These are phyloP conservation scores for Stentor roeselii DNA, from an alignment of 73 alveolate species.

Conservation along the genomic window DNA sequence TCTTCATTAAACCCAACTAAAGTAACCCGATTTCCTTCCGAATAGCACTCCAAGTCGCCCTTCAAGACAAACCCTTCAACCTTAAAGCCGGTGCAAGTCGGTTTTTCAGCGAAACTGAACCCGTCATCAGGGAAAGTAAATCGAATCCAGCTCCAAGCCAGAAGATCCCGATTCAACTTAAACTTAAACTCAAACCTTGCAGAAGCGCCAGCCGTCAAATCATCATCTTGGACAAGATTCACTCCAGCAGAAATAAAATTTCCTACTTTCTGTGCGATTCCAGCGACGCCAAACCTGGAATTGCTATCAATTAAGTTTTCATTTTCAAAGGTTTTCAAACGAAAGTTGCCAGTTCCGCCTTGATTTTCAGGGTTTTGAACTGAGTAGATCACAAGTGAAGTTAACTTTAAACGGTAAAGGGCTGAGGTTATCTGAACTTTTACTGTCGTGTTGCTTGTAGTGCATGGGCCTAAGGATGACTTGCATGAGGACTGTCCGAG, in stretches of 20 bases:
- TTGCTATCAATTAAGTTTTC: constrained; percentile 46
- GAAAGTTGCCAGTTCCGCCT: constrained; percentile 62
- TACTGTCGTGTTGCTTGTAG: neutral
- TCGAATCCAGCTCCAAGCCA: constrained; percentile 29
- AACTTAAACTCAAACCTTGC: constrained; percentile 42
- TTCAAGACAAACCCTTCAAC: constrained; percentile 27
- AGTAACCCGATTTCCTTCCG: constrained; percentile 16
- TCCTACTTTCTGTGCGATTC: constrained; percentile 44
- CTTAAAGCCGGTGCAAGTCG: constrained; percentile 24
- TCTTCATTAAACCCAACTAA: constrained; percentile 33
- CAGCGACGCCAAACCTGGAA: constrained; percentile 42
- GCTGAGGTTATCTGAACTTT: neutral
- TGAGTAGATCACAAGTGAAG: constrained; percentile 21
- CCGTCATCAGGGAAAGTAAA: constrained; percentile 43
- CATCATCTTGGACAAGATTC: constrained; percentile 24
- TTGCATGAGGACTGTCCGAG: neutral
- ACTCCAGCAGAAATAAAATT: constrained; percentile 29
- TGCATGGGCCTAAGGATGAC: neutral
- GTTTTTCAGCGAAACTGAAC: constrained; percentile 30
- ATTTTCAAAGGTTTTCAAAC: constrained; percentile 34
- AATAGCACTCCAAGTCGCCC: constrained; percentile 29
- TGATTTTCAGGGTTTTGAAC: constrained; percentile 38
- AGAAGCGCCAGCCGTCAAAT: constrained; percentile 37
- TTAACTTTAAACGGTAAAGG: neutral
- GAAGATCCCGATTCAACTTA: constrained; percentile 28